Evolutionary conservation across 2,329 filamentous ascomycete species (phyloP).

Genomic region (Neophaeococcomyces aloes): DNA sequence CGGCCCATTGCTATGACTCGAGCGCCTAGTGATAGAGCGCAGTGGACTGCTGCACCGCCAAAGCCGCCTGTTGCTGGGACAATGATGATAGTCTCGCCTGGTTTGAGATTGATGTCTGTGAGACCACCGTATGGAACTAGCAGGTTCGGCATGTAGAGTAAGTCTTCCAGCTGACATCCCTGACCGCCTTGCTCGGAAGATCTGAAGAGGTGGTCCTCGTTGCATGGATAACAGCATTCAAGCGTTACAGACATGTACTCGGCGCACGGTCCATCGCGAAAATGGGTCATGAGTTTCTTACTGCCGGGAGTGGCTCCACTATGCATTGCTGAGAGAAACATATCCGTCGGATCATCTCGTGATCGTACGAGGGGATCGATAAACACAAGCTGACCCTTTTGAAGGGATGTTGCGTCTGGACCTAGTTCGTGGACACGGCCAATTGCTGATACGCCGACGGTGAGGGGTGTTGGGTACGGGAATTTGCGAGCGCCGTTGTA

Average conservation of each 20-base stretch:
- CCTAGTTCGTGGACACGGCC: constrained; percentile 30
- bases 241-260: constrained; percentile 29
- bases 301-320: constrained; percentile 24
- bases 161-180: constrained; percentile 7
- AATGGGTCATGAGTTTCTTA: constrained; percentile 28
- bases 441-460: constrained; percentile 28
- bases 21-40: constrained; percentile 43
- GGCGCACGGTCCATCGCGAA: constrained; percentile 29
- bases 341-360: constrained; percentile 34
- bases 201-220: constrained; percentile 26
- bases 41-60: constrained; percentile 38
- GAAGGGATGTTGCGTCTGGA: constrained; percentile 28
- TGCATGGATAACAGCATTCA: constrained; percentile 27
- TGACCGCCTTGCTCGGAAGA: too few species aligned
- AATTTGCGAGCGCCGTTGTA: constrained; percentile 29
- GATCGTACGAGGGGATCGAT: constrained; percentile 28
- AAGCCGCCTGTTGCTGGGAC: constrained; percentile 42
- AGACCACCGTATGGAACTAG: constrained; percentile 31
- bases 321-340: constrained; percentile 24
- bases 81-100: constrained; percentile 42
- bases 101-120: constrained; percentile 31
- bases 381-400: constrained; percentile 31
- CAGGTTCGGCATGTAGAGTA: background rate
- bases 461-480: constrained; percentile 27
- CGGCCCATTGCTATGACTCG: constrained; percentile 44